Percentiles rank a stretch among this genome's conserved stretches.
These are phyloP conservation scores for Aristolochia fimbriata DNA, from an alignment of 164 flowering plant species.

Conservation along the genomic window DNA sequence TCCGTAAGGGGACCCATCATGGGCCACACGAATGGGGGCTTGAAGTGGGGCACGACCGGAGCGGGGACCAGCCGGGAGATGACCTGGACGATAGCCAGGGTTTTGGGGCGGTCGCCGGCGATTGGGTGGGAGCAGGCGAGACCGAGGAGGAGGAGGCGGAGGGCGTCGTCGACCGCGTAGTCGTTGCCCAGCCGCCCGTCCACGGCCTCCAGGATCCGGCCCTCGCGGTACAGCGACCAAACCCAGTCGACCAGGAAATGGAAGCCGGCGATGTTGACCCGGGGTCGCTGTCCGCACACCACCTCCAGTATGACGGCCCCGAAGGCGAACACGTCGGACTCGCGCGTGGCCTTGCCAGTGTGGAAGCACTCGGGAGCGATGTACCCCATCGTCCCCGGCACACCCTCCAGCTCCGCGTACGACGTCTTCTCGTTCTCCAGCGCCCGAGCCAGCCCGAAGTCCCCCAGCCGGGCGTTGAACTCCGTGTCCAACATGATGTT, in stretches of 20 bases:
- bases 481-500: constrained; percentile 18
- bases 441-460: constrained; percentile 22
- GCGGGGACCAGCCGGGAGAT: constrained; percentile 24
- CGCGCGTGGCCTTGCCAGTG: constrained; percentile 56
- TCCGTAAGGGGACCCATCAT: constrained; percentile 8
- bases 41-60: constrained; percentile 49
- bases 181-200: constrained; percentile 30
- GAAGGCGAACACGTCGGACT: constrained; percentile 57
- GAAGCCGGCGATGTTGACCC: constrained; percentile 20
- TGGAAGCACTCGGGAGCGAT: constrained; percentile 69
- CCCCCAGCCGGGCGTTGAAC: constrained; percentile 19
- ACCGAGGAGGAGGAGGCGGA: constrained; percentile 42
- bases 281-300: constrained; percentile 49
- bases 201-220: constrained; percentile 39
- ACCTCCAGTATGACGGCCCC: constrained; percentile 65
- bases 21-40: constrained; percentile 61
- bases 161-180: constrained; percentile 37
- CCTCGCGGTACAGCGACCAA: constrained; percentile 57
- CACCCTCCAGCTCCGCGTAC: constrained; percentile 19
- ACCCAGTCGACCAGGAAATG: constrained; percentile 51
- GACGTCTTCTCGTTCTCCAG: constrained; percentile 16
- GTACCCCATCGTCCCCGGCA: constrained; percentile 57
- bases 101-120: constrained; percentile 45
- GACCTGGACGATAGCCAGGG: constrained; percentile 41
- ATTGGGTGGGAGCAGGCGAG: constrained; percentile 66